Conservation (phyloP, 257 asterid genomes). For the Coffea eugenioides region DNA sequence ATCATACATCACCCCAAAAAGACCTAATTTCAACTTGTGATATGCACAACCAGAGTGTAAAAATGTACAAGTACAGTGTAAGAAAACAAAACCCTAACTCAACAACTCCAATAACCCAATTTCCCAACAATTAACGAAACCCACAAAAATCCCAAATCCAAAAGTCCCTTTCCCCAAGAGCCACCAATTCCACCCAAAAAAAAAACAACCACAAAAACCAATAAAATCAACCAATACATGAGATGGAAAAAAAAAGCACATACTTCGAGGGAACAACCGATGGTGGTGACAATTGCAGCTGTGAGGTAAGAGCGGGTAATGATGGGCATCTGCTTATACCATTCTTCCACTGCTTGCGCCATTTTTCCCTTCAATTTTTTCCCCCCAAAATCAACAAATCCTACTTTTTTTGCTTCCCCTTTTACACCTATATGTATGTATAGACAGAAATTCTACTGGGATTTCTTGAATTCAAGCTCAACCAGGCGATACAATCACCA, state of each 20-base stretch:
- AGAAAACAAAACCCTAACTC: neutral
- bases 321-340: conserved; percentile 99
- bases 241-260: neutral
- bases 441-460: neutral
- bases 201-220: neutral
- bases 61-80: neutral
- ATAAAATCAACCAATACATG: neutral
- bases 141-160: neutral
- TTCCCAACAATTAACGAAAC: neutral
- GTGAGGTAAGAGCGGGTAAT: conserved; percentile 96
- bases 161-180: neutral
- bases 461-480: neutral
- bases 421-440: too few relatives aligned
- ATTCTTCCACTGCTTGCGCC: conserved; percentile 99
- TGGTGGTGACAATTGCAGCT: conserved; percentile 89
- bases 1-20: neutral
- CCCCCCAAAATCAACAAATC: conserved; percentile 7
- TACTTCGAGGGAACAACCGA: conserved; percentile 97
- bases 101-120: neutral
- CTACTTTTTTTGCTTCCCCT: neutral
- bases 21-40: neutral
- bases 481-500: neutral
- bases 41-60: neutral
- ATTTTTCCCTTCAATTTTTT: conserved; percentile 21
- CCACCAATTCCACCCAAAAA: neutral